phyloP scores from a whole-genome alignment of 208 protist species.

The Jaenimonas drosophilae region DNA sequence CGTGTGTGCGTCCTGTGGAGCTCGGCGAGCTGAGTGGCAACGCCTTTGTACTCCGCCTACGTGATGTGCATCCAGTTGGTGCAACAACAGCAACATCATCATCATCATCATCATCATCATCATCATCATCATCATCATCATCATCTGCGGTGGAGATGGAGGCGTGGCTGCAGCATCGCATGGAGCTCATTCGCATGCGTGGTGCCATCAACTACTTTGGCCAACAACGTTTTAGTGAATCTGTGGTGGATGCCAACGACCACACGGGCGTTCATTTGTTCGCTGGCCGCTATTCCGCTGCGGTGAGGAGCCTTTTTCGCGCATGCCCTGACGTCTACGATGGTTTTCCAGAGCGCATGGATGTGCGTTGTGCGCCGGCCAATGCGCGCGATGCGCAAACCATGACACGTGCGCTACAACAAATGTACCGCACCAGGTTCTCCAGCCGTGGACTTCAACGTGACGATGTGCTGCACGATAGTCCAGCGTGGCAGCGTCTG shows the following conservation, averaged over 20 bases:
- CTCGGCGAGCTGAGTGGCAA: slow-evolving; percentile 34
- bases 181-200: slow-evolving; percentile 11
- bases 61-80: slow-evolving; percentile 10
- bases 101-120: too few relatives aligned
- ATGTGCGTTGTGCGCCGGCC: slow-evolving; percentile 31
- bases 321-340: slow-evolving; percentile 24
- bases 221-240: slow-evolving; percentile 90
- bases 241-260: slow-evolving; percentile 17
- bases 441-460: slow-evolving; percentile 16
- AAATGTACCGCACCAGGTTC: slow-evolving; percentile 50
- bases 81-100: not conserved
- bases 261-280: slow-evolving; percentile 76
- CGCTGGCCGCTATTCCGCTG: slow-evolving; percentile 31
- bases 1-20: slow-evolving; percentile 6
- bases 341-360: slow-evolving; percentile 55
- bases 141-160: too few relatives aligned
- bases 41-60: slow-evolving; percentile 15
- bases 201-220: slow-evolving; percentile 96
- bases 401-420: slow-evolving; percentile 45
- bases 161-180: slow-evolving; percentile 18
- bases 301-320: slow-evolving; percentile 19
- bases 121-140: too few relatives aligned
- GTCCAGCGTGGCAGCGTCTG: slow-evolving; percentile 32
- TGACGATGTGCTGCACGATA: slow-evolving; percentile 25
- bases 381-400: slow-evolving; percentile 44